Base-by-base conservation (phyloP, 768 basidiomycete genomes). In the Pleurotus sapidus region DNA sequence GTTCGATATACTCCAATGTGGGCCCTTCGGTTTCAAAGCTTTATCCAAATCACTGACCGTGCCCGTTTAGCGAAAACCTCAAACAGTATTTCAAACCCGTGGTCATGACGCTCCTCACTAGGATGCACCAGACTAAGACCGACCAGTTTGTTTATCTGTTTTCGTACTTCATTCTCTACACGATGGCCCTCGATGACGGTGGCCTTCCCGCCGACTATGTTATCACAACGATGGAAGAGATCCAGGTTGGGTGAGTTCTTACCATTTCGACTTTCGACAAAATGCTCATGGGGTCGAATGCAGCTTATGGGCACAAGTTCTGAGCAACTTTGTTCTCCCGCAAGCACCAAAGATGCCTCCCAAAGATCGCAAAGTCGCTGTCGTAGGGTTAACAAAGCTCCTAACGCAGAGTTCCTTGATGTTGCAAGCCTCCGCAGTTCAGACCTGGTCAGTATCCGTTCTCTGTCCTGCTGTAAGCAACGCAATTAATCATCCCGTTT, bases 101-200 rank as follows among this genome's bases (percentile, higher is more conserved):
- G 18, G 73, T 92, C 59, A 77, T 95, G 72, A 87, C 87, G 25
- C 77, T 98, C 7, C 77, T 98, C 34, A 95, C 85, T 3, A 81
- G 95, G 47, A 80, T 98, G 77, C 94, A 95, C 63, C 80, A 84
- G 18, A 91, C 82, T 74, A 94, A 94, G 71, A 96, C 95, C 17
- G 89, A 95, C 62, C 89, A 86, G 69, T 98, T 88, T 68, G 84
- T 86, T 6, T 91, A 93, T 68, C 79, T 86, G 49, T 89, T 98
- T 67, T 80, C 90, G 4, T 78, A 83, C 64, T 96, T 96, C 72
- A 67, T 95, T 60, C 72, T 89, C 27, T 91, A 86, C 70, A 75
- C 80, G 18, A 82, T 90, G 72, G 93, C 94, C 12, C 68, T 96
- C 62, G 79, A 89, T 56, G 82, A 84, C 23, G 82, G 84, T 1